These are phyloP conservation scores for Fraxinus velutina DNA, from an alignment of 305 asterid genomes.

Conservation along the genomic window DNA sequence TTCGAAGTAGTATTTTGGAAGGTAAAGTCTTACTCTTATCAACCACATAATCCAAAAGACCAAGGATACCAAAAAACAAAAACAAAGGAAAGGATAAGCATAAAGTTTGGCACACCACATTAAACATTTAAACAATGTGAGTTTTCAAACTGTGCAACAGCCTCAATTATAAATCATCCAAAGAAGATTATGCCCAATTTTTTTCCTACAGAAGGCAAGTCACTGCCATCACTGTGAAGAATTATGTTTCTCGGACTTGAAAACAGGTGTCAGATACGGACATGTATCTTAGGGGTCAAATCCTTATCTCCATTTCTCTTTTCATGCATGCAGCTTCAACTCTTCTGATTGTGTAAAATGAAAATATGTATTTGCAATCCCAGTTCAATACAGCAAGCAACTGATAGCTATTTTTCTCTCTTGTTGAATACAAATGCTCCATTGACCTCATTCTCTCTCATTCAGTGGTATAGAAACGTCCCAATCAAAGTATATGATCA, in stretches of 20 bases:
- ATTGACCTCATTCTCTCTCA: neutral
- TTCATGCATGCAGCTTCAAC: neutral
- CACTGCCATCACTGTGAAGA: neutral
- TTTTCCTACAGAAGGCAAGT: neutral
- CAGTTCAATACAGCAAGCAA: neutral
- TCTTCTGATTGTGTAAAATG: neutral
- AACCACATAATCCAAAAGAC: neutral
- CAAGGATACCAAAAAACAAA: neutral
- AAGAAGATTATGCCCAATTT: neutral
- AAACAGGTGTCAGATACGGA: neutral
- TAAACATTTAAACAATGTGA: neutral
- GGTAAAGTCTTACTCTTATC: neutral
- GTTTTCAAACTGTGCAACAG: neutral
- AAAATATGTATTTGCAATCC: neutral
- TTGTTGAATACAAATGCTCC: neutral
- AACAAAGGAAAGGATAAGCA: neutral
- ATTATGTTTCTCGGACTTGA: neutral
- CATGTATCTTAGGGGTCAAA: neutral
- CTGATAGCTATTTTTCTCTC: neutral
- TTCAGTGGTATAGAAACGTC: neutral
- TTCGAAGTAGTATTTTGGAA: neutral
- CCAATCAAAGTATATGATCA: neutral
- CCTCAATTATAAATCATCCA: neutral
- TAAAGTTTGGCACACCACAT: neutral
- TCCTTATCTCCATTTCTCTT: neutral